Evolutionary conservation across 352 stramenopile genomes (phyloP).

Genomic region (Phytopythium boreale): DNA sequence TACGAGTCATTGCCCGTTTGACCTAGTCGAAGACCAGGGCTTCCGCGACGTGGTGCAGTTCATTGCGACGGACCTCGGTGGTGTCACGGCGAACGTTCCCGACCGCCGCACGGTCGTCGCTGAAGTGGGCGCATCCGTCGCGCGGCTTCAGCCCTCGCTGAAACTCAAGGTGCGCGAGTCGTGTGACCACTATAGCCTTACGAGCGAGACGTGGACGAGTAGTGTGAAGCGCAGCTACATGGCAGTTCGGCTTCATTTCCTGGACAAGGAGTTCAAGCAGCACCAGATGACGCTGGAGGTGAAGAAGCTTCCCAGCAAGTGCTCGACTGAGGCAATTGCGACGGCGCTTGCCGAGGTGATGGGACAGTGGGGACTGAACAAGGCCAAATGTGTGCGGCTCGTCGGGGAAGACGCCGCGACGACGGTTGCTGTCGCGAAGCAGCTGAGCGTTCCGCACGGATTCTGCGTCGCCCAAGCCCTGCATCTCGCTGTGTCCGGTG

Average conservation of each 20-base stretch:
- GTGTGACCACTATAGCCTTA: neutral
- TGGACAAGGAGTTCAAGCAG: neutral
- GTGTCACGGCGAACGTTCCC: neutral
- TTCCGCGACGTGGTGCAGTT: neutral
- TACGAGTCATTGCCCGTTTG: neutral
- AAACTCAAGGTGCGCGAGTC: neutral
- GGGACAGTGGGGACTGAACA: neutral
- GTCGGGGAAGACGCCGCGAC: neutral
- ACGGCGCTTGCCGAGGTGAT: neutral
- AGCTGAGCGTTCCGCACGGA: neutral
- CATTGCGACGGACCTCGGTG: neutral
- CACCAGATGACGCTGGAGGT: neutral
- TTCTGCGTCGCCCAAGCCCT: neutral
- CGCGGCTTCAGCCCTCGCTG: neutral
- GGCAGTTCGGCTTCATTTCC: neutral
- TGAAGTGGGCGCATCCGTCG: neutral
- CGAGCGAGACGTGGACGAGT: neutral
- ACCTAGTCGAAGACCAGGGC: neutral
- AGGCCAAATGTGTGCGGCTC: neutral
- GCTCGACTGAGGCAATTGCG: neutral
- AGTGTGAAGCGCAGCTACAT: neutral
- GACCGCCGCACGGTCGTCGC: neutral
- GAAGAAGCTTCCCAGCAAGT: neutral
- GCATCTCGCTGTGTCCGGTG: neutral
- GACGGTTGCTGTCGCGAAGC: neutral